Evolutionary conservation across 805 yeast genomes (phyloP).

Genomic region (Lachancea sp.): DNA sequence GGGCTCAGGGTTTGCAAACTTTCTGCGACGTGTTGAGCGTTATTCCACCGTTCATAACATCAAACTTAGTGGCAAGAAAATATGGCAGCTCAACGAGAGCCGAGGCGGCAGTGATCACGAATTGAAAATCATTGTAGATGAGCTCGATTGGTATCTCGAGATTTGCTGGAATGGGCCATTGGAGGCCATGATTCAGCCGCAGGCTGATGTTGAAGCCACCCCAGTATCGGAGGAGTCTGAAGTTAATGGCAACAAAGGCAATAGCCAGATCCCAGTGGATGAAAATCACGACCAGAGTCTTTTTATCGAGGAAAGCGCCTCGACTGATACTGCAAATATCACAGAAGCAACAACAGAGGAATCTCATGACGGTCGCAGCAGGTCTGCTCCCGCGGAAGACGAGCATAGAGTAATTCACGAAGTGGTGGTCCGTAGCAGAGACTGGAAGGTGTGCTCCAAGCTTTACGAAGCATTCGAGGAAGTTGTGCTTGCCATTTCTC

Average conservation of each 20-base stretch:
- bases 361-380: not conserved
- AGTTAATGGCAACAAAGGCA: not conserved
- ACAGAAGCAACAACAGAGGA: not conserved
- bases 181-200: constrained; percentile 15
- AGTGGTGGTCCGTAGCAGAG: constrained; percentile 49
- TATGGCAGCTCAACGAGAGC: constrained; percentile 2
- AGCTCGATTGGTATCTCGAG: constrained; percentile 30
- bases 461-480: constrained; percentile 57
- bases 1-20: constrained; percentile 41
- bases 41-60: constrained; percentile 49
- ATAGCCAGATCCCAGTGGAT: not conserved
- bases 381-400: constrained; percentile 11
- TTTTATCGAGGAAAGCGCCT: constrained; percentile 3
- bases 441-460: constrained; percentile 62
- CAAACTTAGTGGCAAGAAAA: constrained; percentile 39
- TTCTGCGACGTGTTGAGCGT: constrained; percentile 60
- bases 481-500: constrained; percentile 51
- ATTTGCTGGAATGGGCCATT: constrained; percentile 33
- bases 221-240: not conserved
- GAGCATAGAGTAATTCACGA: constrained; percentile 27
- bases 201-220: constrained; percentile 4
- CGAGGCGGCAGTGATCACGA: constrained; percentile 7
- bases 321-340: constrained; percentile 7
- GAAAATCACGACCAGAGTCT: constrained; percentile 1
- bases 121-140: constrained; percentile 26